These are phyloP conservation scores for Nectriaceae sp. DNA, from an alignment of 2,329 filamentous ascomycete species.

Conservation along the genomic window DNA sequence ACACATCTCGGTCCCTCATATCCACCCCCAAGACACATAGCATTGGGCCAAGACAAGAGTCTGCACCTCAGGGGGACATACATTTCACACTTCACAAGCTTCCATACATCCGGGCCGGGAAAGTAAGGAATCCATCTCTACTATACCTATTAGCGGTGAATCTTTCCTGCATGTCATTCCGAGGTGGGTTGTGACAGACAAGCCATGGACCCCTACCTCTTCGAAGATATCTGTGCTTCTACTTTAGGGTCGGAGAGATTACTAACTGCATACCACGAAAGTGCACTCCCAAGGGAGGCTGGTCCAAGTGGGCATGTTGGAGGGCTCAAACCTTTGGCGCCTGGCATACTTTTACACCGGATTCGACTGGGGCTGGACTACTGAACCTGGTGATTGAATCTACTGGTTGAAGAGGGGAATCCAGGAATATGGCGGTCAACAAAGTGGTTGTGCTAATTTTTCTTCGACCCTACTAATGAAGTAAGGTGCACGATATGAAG, in stretches of 20 bases:
- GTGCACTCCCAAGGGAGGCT: no score
- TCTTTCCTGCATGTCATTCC: constrained; percentile 6
- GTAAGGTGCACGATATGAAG: no score
- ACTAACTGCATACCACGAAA: no score
- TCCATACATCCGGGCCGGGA: constrained; percentile 5
- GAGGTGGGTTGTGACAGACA: not conserved
- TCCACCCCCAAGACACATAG: not conserved
- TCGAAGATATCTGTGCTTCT: no score
- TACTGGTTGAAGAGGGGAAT: not conserved
- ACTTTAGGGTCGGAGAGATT: no score
- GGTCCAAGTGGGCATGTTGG: no score
- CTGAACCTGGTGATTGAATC: no score
- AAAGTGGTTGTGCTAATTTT: not conserved
- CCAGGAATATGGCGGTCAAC: not conserved
- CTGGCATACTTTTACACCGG: no score
- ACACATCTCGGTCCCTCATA: not conserved
- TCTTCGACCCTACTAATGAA: no score
- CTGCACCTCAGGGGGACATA: not conserved
- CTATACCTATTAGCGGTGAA: not conserved
- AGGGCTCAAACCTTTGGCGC: no score
- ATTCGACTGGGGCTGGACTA: no score
- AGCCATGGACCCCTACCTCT: not conserved
- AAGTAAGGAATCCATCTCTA: no score
- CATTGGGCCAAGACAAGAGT: not conserved
- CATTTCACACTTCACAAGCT: not conserved